Evolutionary conservation across 1,284 basidiomycete genomes (phyloP), one percentile per base, ranked within the genome.

Genomic region (Tylopilus orsonianus): DNA sequence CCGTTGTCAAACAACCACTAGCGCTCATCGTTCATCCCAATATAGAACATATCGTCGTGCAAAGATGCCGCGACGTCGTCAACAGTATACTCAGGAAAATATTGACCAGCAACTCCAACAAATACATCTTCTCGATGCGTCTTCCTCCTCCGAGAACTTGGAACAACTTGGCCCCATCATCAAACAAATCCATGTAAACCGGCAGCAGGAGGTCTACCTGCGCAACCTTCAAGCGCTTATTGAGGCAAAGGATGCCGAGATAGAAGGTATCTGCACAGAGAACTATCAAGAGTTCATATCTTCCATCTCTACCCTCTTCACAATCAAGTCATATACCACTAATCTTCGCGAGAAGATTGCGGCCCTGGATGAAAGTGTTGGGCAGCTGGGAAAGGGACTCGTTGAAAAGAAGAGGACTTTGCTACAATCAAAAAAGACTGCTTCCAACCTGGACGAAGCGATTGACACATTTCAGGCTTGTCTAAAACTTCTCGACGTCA

Each of bases 211-310:
- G 53, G 81, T 85, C 12, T 99, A 95, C 68, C 79, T 99, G 29
- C 82, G 88, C 38, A 91, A 88, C 35, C 75, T 98, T 42, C 88
- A 93, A 59, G 77, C 75, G 16, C 90, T 98, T 60, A 90, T 98
- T 42, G 83, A 90, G 60, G 84, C 93, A 56, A 97, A 98, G 72
- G 97, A 99, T 66, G 78, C 80, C 49, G 95, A 99, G 70, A 99
- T 99, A 63, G 93, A 98, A 73, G 83, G 81, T 51, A 94, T 98
- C 70, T 99, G 97, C 71, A 83, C 87, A 50, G 87, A 90, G 58
- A 98, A 98, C 68, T 97, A 99, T 66, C 92, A 96, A 73, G 97
- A 99, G 68, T 99, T 99, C 65, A 93, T 97, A 20, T 86, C 87
- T 19, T 97, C 95, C 8, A 94, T 98, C 8, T 93, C 94, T 27